Conservation (phyloP, 352 stramenopile genomes). For the Hyaloperonospora arabidopsidis region DNA sequence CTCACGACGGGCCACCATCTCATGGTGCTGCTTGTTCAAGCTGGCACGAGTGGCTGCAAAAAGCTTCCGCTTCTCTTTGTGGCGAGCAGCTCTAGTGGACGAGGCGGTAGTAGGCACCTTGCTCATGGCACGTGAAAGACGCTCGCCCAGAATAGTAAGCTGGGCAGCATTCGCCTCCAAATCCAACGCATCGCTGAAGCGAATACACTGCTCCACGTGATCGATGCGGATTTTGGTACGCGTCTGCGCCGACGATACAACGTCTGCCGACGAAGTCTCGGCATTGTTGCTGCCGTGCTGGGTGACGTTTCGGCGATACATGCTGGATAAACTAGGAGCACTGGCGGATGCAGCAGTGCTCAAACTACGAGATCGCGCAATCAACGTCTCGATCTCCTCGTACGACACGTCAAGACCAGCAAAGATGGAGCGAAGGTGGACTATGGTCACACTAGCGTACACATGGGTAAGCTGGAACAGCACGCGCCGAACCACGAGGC, state of each 20-base stretch:
- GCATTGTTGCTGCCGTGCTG: slow-evolving; percentile 39
- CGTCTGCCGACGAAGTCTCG: slow-evolving; percentile 47
- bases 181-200: slow-evolving; percentile 74
- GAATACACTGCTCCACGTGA: slow-evolving; percentile 77
- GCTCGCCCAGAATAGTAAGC: slow-evolving; percentile 62
- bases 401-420: slow-evolving; percentile 61
- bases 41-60: slow-evolving; percentile 69
- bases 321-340: slow-evolving; percentile 51
- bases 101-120: slow-evolving; percentile 36
- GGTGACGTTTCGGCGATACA: slow-evolving; percentile 50
- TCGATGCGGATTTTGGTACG: slow-evolving; percentile 80
- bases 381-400: slow-evolving; percentile 82
- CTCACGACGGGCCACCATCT: slow-evolving; percentile 86
- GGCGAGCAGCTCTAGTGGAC: slow-evolving; percentile 8
- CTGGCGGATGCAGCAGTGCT: slow-evolving; percentile 57
- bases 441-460: slow-evolving; percentile 83
- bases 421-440: slow-evolving; percentile 84
- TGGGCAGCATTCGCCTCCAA: slow-evolving; percentile 71
- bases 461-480: slow-evolving; percentile 81
- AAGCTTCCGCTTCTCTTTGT: slow-evolving; percentile 39
- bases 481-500: slow-evolving; percentile 66
- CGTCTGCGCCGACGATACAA: slow-evolving; percentile 33
- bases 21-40: slow-evolving; percentile 69
- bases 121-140: slow-evolving; percentile 49
- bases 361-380: slow-evolving; percentile 69